Conservation (phyloP, 2,329 filamentous ascomycete genomes). For the Penicillium sumatraense region DNA sequence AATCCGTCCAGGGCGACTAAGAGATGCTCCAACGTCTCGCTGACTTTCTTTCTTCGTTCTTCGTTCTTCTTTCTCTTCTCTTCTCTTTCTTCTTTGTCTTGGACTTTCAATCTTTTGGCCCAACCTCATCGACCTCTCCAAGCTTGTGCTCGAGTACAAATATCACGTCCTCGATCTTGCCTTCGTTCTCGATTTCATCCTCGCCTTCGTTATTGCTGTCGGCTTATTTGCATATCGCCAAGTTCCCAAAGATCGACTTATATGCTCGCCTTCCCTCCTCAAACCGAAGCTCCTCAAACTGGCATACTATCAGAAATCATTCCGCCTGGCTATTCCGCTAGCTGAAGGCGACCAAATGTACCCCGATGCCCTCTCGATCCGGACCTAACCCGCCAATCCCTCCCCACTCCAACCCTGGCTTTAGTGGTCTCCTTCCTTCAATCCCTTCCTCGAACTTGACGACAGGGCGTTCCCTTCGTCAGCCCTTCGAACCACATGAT, state of each 20-base stretch:
- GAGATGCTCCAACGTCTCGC: constrained; percentile 11
- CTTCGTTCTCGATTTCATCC: neutral
- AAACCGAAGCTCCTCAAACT: constrained; percentile 15
- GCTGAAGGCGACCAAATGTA: constrained; percentile 25
- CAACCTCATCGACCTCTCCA: neutral
- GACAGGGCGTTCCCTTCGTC: constrained; percentile 25
- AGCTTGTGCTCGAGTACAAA: constrained; percentile 16
- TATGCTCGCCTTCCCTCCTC: constrained; percentile 22
- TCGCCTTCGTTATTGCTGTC: neutral
- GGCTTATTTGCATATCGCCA: constrained; percentile 7
- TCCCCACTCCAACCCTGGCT: constrained; percentile 27
- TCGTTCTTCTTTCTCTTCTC: constrained; percentile 5
- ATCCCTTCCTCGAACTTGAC: constrained; percentile 21
- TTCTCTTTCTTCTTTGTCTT: constrained; percentile 4
- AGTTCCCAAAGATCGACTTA: constrained; percentile 21
- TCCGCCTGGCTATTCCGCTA: neutral
- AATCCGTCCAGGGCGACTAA: constrained; percentile 27
- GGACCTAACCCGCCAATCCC: constrained; percentile 36
- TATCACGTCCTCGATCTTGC: constrained; percentile 1
- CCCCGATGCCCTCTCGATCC: constrained; percentile 44
- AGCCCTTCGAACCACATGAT: constrained; percentile 30
- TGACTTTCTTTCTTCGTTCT: constrained; percentile 9
- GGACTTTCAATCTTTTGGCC: neutral
- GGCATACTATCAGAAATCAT: constrained; percentile 2
- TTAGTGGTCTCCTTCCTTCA: constrained; percentile 23